Percentiles rank a stretch among this genome's conserved stretches.
Evolutionary conservation across 179 eudicot species (phyloP).

Genomic region (Nepenthes alata): DNA sequence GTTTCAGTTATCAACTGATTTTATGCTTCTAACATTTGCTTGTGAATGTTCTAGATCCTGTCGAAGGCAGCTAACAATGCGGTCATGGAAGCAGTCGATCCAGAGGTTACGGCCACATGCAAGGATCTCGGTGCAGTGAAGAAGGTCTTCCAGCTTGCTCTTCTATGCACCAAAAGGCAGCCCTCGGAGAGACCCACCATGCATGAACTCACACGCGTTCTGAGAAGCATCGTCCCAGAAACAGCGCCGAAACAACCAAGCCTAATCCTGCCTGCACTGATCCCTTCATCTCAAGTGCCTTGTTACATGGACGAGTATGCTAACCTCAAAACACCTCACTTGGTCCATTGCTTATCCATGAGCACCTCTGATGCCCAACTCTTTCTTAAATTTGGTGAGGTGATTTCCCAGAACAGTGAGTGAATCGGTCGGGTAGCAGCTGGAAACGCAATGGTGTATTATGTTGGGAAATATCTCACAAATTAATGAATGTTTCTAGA

Average conservation of each 20-base stretch:
- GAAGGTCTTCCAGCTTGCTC: constrained; percentile 87
- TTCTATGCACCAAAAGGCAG: constrained; percentile 85
- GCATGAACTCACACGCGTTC: constrained; percentile 96
- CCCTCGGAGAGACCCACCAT: constrained; percentile 84
- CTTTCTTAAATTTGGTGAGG: constrained; percentile 86
- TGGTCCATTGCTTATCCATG: constrained; percentile 67
- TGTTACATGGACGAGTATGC: constrained; percentile 77
- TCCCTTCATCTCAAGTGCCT: constrained; percentile 45
- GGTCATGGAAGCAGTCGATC: constrained; percentile 91
- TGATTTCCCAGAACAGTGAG: constrained; percentile 79
- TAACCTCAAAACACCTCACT: constrained; percentile 66
- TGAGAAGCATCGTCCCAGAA: constrained; percentile 48
- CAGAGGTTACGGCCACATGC: constrained; percentile 58
- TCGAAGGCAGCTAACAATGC: constrained; percentile 77
- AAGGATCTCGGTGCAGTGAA: constrained; percentile 71
- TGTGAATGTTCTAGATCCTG: constrained; percentile 34
- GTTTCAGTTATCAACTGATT: neutral
- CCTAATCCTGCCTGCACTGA: constrained; percentile 15
- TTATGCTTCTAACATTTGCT: neutral
- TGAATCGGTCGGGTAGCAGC: neutral
- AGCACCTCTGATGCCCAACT: constrained; percentile 98
- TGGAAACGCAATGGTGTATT: too few relatives aligned
- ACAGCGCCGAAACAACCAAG: constrained; percentile 18
- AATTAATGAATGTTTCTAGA: too few relatives aligned
- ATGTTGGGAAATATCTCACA: too few relatives aligned